Conservation (phyloP, 192 early-diverging fungal species). For the Martensiomyces pterosporus region DNA sequence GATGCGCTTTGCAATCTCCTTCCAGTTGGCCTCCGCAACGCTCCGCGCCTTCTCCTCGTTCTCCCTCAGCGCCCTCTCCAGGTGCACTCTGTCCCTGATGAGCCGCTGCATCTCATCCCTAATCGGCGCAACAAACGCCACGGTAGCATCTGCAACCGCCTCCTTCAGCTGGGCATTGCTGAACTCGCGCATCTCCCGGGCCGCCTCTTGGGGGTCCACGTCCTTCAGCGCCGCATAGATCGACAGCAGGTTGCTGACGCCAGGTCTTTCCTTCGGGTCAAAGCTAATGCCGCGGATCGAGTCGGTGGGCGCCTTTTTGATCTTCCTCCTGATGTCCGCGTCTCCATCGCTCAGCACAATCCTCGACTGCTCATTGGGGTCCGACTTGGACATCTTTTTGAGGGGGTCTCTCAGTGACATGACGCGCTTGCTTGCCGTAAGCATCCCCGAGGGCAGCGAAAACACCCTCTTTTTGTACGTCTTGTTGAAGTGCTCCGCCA, state of each 20-base stretch:
- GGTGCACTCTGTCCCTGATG: constrained; percentile 54
- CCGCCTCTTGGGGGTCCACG: constrained; percentile 34
- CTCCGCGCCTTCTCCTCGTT: constrained; percentile 63
- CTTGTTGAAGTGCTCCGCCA: constrained; percentile 74
- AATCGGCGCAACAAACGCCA: constrained; percentile 61
- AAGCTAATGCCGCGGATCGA: constrained; percentile 61
- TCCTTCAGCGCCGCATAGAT: constrained; percentile 63
- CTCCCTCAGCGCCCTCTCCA: constrained; percentile 58
- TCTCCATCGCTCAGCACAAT: constrained; percentile 77
- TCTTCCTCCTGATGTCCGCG: constrained; percentile 59
- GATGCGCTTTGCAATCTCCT: constrained; percentile 22
- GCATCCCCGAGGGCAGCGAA: constrained; percentile 60
- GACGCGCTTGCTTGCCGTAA: constrained; percentile 65
- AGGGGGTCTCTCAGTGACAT: constrained; percentile 79
- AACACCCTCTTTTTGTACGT: constrained; percentile 60
- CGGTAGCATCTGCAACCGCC: constrained; percentile 60
- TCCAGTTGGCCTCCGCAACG: constrained; percentile 57
- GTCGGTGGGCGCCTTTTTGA: constrained; percentile 72
- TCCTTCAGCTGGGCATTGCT: constrained; percentile 70
- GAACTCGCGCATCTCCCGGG: constrained; percentile 47
- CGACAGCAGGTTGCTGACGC: constrained; percentile 76
- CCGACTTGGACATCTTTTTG: constrained; percentile 88
- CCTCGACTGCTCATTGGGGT: constrained; percentile 61
- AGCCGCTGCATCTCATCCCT: constrained; percentile 59
- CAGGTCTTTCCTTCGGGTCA: constrained; percentile 67